Base-by-base conservation (phyloP, 1,139 yeast species). In the Kodamaea sp. region DNA sequence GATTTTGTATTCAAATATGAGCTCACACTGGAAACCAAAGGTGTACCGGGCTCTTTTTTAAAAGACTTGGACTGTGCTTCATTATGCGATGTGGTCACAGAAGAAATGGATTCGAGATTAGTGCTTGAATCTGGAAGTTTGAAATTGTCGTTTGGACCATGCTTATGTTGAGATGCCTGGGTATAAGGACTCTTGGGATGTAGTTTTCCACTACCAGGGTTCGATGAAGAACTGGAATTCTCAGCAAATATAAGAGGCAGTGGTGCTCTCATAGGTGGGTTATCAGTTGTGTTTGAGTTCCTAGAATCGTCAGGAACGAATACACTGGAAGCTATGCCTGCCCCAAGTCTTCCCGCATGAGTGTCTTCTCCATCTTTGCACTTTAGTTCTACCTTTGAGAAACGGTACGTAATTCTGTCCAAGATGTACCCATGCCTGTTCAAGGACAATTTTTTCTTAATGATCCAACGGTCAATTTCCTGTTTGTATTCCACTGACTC, bases 351-450 rank as follows among this genome's bases (percentile, higher is more conserved):
- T 8, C 44, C 47, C 2, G 38, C 31, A n/a, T 34, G 36, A 3
- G 24, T 12, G 2, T 32, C 37, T 13, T 31, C 28, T 2, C 33
- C 36, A 7, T 46, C 46, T 13, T 44, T 44, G 3, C 47, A 29
- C 19, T 55, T 50, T 12, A 70, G 47, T 7, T 41, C 38, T 7
- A 70, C 51, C 38, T 59, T 63, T 5, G 57, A 46, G 41, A 70
- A 70, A 21, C 47, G 52, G 29, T 62, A 48, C 2, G 65, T 62
- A 13, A 50, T 41, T 1, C 55, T 49, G 44, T 70, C 73, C 25
- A 70, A 48, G 13, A 70, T 52, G 46, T 54, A 70, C 1, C 68
- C 75, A 39, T 63, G 52, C 22, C 57, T 53, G 46, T 70, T 70
- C 45, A 66, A 41, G 6, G 46, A 42, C 7, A 70, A 36, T 24